Base-by-base conservation (phyloP, 306 rosid species). In the Dryas alaskensis region DNA sequence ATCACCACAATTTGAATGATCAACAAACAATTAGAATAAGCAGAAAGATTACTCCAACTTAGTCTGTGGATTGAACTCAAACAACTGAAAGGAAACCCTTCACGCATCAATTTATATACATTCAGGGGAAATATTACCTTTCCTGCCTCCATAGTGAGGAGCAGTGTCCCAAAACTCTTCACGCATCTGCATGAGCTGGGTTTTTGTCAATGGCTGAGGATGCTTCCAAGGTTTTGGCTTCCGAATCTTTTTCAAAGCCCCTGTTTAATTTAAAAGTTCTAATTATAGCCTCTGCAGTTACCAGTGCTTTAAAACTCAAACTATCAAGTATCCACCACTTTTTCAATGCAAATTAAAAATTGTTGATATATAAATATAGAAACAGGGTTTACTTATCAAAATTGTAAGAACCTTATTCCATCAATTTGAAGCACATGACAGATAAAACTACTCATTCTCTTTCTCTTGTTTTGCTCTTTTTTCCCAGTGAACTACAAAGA, bases 131-230 rank as follows among this genome's bases (percentile, higher is more conserved):
- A 54, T 42, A 67, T 65, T 84, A 94, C 98, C 98, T 87, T 91
- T 91, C 70, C 90, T 89, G 72, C 98, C 98, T 78, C 98, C 98
- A 79, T 94, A 94, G 73, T 94, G 98, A 81, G 98, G 98, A 79
- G 99, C 93, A 44, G 99, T 94, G 72, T 94, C 99, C 99, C 99
- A 94, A 80, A 94, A 94, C 81, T 94, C 99, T 53, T 94, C 99
- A 6, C 96, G 96, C 86, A 94, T 46, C 86, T 87, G 97, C 73
- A 78, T 72, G 67, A 94, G 92, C 75, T 94, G 96, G 72, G 92
- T 83, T 91, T 84, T 94, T 40, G 99, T 92, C 79, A 94, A 81
- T 14, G 97, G 97, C 84, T 92, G 96, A 67, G 99, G 96, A 86
- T 94, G 97, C 84, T 89, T 94, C 99, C 99, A 94, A 52, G 97